Evolutionary conservation across 345 rosid genomes (phyloP).

Genomic region (Eucalyptus cloeziana): DNA sequence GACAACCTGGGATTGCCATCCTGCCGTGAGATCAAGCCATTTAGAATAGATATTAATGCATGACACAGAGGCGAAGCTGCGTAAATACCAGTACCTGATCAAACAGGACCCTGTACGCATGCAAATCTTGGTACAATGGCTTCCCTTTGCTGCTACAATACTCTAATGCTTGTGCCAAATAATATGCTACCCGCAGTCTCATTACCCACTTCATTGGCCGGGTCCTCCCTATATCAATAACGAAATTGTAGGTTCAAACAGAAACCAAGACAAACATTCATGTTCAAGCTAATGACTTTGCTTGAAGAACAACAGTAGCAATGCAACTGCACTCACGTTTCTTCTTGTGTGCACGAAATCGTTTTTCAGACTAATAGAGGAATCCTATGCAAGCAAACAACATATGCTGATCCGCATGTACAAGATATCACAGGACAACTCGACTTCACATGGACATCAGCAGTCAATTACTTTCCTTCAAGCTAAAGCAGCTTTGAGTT

Average conservation of each 20-base stretch:
- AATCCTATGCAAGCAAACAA: not conserved
- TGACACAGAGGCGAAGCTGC: not conserved
- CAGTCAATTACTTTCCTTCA: not conserved
- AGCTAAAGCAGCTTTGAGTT: not conserved
- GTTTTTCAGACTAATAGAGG: not conserved
- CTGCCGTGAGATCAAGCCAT: not conserved
- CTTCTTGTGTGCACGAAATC: not conserved
- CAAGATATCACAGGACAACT: not conserved
- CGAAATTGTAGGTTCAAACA: not conserved
- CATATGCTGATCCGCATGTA: not conserved
- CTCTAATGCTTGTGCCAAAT: conserved; percentile 33
- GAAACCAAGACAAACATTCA: not conserved
- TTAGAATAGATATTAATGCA: not conserved
- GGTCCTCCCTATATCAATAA: conserved; percentile 23
- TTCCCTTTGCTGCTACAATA: conserved; percentile 30
- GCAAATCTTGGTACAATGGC: conserved; percentile 32
- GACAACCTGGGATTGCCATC: conserved; percentile 43
- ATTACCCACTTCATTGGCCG: conserved; percentile 41
- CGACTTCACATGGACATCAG: not conserved
- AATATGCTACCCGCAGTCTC: conserved; percentile 36
- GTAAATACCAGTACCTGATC: conserved; percentile 9
- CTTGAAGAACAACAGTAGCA: not conserved
- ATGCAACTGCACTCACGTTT: not conserved
- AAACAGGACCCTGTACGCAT: conserved; percentile 37
- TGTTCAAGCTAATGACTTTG: not conserved